Percentiles rank a stretch among this genome's conserved stretches.
These are phyloP conservation scores for Parietichytrium sp. DNA, from an alignment of 108 stramenopile genomes.

Conservation along the genomic window DNA sequence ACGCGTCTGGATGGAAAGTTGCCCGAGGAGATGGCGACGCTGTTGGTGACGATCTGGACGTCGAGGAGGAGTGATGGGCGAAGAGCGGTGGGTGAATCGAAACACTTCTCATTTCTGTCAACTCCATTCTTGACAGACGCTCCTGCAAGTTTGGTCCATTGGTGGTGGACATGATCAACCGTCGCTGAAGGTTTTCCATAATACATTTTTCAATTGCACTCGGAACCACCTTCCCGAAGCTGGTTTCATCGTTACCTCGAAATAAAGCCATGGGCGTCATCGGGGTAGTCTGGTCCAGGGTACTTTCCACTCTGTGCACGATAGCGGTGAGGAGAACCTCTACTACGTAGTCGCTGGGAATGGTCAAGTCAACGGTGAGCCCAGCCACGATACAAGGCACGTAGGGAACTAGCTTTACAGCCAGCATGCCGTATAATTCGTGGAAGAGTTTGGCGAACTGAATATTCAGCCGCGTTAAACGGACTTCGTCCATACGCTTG, in stretches of 20 bases:
- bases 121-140: too few species aligned
- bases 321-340: constrained; percentile 23
- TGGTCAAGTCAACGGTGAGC: neutral
- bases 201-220: neutral
- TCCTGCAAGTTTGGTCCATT: too few species aligned
- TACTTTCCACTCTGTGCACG: neutral
- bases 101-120: too few species aligned
- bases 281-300: neutral
- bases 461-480: constrained; percentile 75
- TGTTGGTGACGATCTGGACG: too few species aligned
- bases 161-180: too few species aligned
- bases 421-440: constrained; percentile 73
- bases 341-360: constrained; percentile 10
- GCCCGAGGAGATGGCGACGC: too few species aligned
- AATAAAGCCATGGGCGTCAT: too few species aligned
- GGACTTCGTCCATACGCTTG: constrained; percentile 72
- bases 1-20: too few species aligned
- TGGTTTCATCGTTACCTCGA: too few species aligned
- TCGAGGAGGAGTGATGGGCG: too few species aligned
- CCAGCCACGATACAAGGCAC: neutral
- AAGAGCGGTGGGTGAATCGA: too few species aligned
- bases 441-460: constrained; percentile 77
- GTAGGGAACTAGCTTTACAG: neutral
- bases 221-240: neutral
- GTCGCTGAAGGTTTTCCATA: neutral